phyloP scores from a whole-genome alignment of 2,329 filamentous ascomycete genomes.

The Dactylellina drechsleri region DNA sequence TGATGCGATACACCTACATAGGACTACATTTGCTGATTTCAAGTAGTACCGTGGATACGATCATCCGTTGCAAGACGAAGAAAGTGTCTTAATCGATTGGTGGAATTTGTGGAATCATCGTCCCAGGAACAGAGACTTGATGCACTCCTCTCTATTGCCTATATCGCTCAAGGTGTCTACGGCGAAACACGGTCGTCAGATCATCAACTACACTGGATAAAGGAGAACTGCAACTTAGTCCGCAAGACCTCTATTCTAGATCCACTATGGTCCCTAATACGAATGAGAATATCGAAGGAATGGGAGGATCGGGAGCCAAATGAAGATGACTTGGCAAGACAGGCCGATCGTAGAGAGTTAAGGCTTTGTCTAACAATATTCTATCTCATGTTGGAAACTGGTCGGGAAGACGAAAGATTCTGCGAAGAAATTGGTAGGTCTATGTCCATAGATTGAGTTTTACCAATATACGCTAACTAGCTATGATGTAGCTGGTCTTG shows the following conservation, averaged over 20 bases:
- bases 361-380: conserved; percentile 57
- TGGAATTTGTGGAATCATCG: conserved; percentile 61
- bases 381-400: conserved; percentile 58
- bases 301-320: conserved; percentile 56
- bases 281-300: conserved; percentile 56
- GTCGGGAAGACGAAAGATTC: conserved; percentile 54
- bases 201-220: conserved; percentile 57
- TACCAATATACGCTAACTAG: neutral
- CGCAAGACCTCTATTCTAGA: conserved; percentile 56
- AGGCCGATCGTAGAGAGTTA: conserved; percentile 57
- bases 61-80: conserved; percentile 58
- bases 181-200: conserved; percentile 60
- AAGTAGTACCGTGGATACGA: conserved; percentile 74
- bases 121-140: conserved; percentile 63
- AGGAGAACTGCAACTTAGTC: conserved; percentile 57
- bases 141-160: conserved; percentile 64
- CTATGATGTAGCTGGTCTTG: conserved; percentile 17
- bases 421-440: conserved; percentile 55
- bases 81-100: conserved; percentile 62
- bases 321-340: conserved; percentile 43
- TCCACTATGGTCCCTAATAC: conserved; percentile 57
- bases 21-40: conserved; percentile 63
- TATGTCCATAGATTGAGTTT: neutral
- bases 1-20: conserved; percentile 63
- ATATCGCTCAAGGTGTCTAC: conserved; percentile 61